Evolutionary conservation across 805 yeast genomes (phyloP), one percentile per base, ranked within the genome.

Genomic region (Hanseniaspora clermontiae): DNA sequence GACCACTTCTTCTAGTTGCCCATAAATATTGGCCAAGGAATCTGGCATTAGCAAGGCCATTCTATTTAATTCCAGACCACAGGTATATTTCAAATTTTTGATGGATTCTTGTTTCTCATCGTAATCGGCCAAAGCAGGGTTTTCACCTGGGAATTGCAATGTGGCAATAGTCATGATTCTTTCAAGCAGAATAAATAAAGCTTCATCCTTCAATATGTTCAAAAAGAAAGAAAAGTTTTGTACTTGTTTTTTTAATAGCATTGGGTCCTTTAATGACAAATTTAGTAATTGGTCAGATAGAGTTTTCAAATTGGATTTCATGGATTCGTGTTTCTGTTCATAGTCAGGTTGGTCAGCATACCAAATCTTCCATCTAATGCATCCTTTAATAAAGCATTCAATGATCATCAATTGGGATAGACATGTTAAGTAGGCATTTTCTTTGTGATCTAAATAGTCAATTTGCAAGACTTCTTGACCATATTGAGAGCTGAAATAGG

Each of bases 341-440:
- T 72, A 74, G 49, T 71, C 74, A 1, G 67, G 62, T 57, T 76
- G 75, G 46, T 75, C 76, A 27, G 76, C 76, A 63, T 87, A 89
- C 96, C 97, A 91, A 17, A 88, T 81, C 63, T 87, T 81, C 98
- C 99, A 95, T 65, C 99, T 79, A 12, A 93, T 82, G 27, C 95
- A 83, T 39, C 97, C 98, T 59, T 95, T 78, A 37, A 93, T 79
- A 61, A 95, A 84, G 38, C 95, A 84, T 68, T 91, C 97, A 31
- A 89, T 87, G 29, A 89, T 80, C 65, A 82, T 83, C 59, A 93
- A 81, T 66, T 89, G 96, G 0, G 95, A 79, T 54, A 83, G 77
- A 0, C 95, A 93, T 59, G 81, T 77, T 45, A 84, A 76, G 65
- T 79, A 86, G 5, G 95, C 84, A 58, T 84, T 84, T 1, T 78